These are phyloP conservation scores for Zea luxurians DNA, from an alignment of 176 grass and related monocot species.

Conservation along the genomic window DNA sequence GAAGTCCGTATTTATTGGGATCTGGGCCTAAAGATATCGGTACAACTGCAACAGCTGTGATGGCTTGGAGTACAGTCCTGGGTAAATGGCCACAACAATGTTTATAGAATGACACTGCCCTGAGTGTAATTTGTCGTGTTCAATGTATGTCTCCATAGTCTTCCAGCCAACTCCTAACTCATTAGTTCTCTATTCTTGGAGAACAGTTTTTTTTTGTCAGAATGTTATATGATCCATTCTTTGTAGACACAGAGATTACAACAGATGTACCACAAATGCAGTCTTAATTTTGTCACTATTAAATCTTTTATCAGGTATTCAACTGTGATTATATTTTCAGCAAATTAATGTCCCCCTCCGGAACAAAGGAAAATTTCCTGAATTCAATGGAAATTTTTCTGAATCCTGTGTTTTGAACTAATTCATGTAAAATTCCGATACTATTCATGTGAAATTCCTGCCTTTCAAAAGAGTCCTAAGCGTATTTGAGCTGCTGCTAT, in stretches of 20 bases:
- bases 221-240: slow-evolving; percentile 44
- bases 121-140: slow-evolving; percentile 51
- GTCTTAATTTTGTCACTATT: not conserved
- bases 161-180: not conserved
- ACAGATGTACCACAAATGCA: slow-evolving; percentile 23
- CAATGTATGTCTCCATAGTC: slow-evolving; percentile 38
- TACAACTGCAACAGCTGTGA: slow-evolving; percentile 32
- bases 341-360: too few relatives aligned
- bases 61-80: slow-evolving; percentile 38
- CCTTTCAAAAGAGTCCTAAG: too few relatives aligned
- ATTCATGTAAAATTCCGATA: too few relatives aligned
- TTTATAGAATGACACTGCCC: slow-evolving; percentile 48
- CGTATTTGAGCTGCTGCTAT: too few relatives aligned
- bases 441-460: too few relatives aligned
- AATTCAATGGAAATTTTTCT: too few relatives aligned
- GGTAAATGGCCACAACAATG: slow-evolving; percentile 30
- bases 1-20: slow-evolving; percentile 47
- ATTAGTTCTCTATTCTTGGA: slow-evolving; percentile 24
- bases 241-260: slow-evolving; percentile 45
- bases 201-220: slow-evolving; percentile 44
- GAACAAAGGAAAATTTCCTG: too few relatives aligned
- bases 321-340: not conserved
- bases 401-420: too few relatives aligned
- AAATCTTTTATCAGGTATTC: not conserved
- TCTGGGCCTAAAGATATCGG: slow-evolving; percentile 38